phyloP scores from a whole-genome alignment of 805 yeast genomes.

The Saccharomycopsis capsularis region DNA sequence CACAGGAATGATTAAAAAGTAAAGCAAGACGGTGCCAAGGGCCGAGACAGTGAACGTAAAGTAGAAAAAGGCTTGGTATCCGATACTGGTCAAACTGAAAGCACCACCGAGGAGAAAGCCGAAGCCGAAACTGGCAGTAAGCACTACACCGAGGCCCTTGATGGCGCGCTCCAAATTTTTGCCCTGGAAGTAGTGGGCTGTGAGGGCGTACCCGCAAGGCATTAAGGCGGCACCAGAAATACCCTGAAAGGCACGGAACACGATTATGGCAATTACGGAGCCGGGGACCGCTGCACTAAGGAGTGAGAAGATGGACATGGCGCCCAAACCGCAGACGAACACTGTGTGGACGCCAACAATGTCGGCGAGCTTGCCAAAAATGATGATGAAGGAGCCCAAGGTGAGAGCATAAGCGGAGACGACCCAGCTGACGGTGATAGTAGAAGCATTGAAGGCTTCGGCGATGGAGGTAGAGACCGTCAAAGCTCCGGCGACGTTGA shows the following conservation, averaged over 20 bases:
- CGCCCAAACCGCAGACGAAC: neutral
- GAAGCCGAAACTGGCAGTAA: slow-evolving; percentile 27
- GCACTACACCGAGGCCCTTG: slow-evolving; percentile 33
- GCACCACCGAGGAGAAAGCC: slow-evolving; percentile 42
- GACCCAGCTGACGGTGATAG: slow-evolving; percentile 29
- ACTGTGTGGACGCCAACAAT: slow-evolving; percentile 22
- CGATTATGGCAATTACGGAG: slow-evolving; percentile 31
- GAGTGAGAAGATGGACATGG: neutral
- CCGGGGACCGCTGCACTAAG: neutral
- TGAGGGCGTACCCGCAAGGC: slow-evolving; percentile 32
- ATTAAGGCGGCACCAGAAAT: slow-evolving; percentile 36
- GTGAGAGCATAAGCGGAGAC: slow-evolving; percentile 39
- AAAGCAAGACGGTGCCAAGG: slow-evolving; percentile 28
- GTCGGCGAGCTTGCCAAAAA: slow-evolving; percentile 38
- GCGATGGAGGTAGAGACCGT: slow-evolving; percentile 1
- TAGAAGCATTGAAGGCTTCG: neutral
- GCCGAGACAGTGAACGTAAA: slow-evolving; percentile 36
- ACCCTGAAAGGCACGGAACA: slow-evolving; percentile 43
- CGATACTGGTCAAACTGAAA: too few species aligned
- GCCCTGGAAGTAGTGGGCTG: slow-evolving; percentile 28
- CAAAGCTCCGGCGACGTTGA: slow-evolving; percentile 9
- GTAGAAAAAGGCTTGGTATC: slow-evolving; percentile 35
- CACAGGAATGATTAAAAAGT: slow-evolving; percentile 25
- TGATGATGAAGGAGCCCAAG: slow-evolving; percentile 36
- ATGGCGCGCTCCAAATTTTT: slow-evolving; percentile 26